Evolutionary conservation across 805 yeast genomes (phyloP), one percentile per base, ranked within the genome.

Genomic region (Candida pseudofarinosa): DNA sequence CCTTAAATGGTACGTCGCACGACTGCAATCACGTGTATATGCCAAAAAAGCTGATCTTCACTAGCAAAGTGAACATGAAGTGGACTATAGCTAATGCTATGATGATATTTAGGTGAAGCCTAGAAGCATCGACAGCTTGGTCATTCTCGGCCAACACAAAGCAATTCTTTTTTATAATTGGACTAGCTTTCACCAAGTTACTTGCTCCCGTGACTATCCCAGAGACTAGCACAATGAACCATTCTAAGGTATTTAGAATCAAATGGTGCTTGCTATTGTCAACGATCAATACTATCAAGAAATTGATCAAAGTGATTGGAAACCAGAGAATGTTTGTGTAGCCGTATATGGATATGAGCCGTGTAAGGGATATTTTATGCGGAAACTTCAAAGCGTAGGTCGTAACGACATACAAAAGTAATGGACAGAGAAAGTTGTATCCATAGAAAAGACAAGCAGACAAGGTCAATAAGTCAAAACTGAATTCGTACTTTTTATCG

Each of bases 301-400:
- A 71, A 44, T 79, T 75, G 23, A 82, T 55, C 1, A 83, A 57
- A 0, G 90, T 83, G 17, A 88, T 82, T 1, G 96, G 95, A n/a
- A 85, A 67, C 97, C 97, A 90, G 44, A 81, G 75, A 4, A 84
- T 65, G 54, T 85, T 85, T 15, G 96, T 77, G 64, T 91, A 90
- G 2, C 97, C 96, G 63, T 85, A 90, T 28, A 88, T 74, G 3
- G 91, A 80, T 2, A 90, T 65, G 39, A 86, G 55, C 51, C 79
- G 82, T 3, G 81, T 71, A 47, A 84, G 65, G 6, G 81, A 73
- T 15, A 81, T 60, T 30, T 64, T 60, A 8, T 70, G 64, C 6
- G 67, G 61, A 37, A 85, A 69, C 51, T 83, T 80, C 54, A 79
- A 69, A 44, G 69, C 57, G 57, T 77, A 85, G 39, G 75, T 67